Conservation (phyloP, 495 filamentous ascomycete species). For the Baudoinia panamericana region DNA sequence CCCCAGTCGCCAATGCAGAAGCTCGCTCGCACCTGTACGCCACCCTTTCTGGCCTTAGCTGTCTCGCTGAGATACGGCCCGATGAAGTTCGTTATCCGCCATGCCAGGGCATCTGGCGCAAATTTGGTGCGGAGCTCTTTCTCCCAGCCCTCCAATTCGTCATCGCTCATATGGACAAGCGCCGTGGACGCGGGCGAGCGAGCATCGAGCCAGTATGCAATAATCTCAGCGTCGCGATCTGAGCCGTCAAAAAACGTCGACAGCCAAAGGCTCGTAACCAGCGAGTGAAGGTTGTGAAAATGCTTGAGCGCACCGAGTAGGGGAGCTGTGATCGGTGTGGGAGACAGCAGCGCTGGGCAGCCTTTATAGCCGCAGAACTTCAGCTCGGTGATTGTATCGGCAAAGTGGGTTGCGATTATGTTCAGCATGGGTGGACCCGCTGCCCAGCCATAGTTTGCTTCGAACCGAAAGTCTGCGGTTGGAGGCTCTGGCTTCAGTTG, state of each 20-base stretch:
- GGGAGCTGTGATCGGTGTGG: conserved; percentile 22
- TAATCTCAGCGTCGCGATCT: conserved; percentile 23
- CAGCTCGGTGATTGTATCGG: conserved; percentile 24
- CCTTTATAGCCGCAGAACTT: conserved; percentile 29
- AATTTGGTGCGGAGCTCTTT: conserved; percentile 20
- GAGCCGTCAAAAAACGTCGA: conserved; percentile 21
- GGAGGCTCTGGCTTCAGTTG: neutral
- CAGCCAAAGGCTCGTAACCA: conserved; percentile 24
- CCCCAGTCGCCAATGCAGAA: conserved; percentile 22
- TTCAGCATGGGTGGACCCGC: conserved; percentile 23
- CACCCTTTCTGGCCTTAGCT: conserved; percentile 23
- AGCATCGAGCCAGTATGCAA: conserved; percentile 24
- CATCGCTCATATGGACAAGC: conserved; percentile 18
- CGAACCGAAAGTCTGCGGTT: conserved; percentile 14
- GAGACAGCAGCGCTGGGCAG: conserved; percentile 16
- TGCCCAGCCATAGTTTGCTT: conserved; percentile 23
- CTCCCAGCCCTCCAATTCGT: conserved; percentile 19
- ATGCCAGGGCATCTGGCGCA: conserved; percentile 22
- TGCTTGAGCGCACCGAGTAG: conserved; percentile 23
- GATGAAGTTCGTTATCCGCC: conserved; percentile 19
- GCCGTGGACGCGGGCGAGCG: conserved; percentile 21
- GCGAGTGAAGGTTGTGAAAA: conserved; percentile 24
- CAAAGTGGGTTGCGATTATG: conserved; percentile 22
- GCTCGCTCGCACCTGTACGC: conserved; percentile 26
- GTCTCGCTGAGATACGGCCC: conserved; percentile 20